Evolutionary conservation across 192 early-diverging fungal species (phyloP), one percentile per base, ranked within the genome.

Genomic region (Mortierella alpina): DNA sequence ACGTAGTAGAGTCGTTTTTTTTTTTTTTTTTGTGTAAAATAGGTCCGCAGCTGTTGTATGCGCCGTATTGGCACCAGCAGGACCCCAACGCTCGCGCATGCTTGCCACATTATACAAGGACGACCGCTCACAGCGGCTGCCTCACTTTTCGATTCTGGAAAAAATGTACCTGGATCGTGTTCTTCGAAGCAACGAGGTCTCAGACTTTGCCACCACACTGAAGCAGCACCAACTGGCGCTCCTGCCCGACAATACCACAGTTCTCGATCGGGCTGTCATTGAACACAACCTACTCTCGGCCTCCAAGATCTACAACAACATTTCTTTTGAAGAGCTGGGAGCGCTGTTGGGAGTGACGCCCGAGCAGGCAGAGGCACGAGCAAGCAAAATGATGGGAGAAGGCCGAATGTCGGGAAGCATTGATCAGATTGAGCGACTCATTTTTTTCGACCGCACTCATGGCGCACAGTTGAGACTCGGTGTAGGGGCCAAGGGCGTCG

Each of bases 161-260:
- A 98, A 96, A 84, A 98, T 98, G 92, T 96, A 96, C 63, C 83
- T 97, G 50, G 96, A 94, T 81, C 92, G 96, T 5, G 91, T 97
- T 13, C 89, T 97, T 59, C 88, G 91, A 45, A 86, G 85, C 12
- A 75, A 85, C 10, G 95, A 98, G 82, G 93, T 97, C 13, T 91
- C 89, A 39, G 91, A 93, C 59, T 97, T 97, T 72, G 85, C 88
- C 12, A 70, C 73, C 61, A 89, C 89, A 6, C 86, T 98, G 17
- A 90, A 91, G 64, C 84, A 86, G 47, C 95, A 97, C 82, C 96
- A 97, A 68, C 70, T 90, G 14, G 95, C 95, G 10, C 66, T 83
- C 53, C 78, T 97, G 47, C 83, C 87, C 2, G 94, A 93, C 59
- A 89, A 91, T 40, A 92, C 90, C 22, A 95, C 94, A 9, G 94